Base-by-base conservation (phyloP, 148 eudicot genomes). In the Salicornia ramosissima region DNA sequence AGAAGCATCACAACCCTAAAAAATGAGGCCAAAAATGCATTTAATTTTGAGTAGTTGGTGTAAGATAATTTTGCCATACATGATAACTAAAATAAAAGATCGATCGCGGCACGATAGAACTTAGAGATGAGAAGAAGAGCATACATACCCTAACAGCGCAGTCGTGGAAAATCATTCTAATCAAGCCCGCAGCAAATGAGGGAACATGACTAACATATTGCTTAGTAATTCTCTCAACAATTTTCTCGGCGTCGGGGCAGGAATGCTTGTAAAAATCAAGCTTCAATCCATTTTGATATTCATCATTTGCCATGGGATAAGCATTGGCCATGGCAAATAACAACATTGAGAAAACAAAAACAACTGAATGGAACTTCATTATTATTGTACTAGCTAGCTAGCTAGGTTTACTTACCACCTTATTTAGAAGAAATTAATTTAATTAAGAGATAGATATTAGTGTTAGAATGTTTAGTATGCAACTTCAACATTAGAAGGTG, bases 1-100 rank as follows among this genome's bases (percentile, higher is more conserved):
- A 0, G 90, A 86, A 6, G 64, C 90, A 64, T 86, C 90, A 57
- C 90, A 86, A 13, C 90, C 88, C 90, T 86, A 34, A 33, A 54
- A 50, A 5, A 6, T 10, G 30, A 15, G 7, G 13, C 6, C 3
- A 1, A 55, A 26, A 2, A 25, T 22, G 0, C 8, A 40, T 2
- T 42, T 42, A 36, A 36, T 36, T 36, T 36, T 36, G 8, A 8
- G 4, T 36, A 3, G 40, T 36, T 36, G 40, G 40, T 36, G 40
- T 36, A 36, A 36, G 40, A n/a, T n/a, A n/a, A n/a, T n/a, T n/a
- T n/a, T n/a, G n/a, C n/a, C n/a, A n/a, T n/a, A n/a, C n/a, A n/a
- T n/a, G n/a, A n/a, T n/a, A n/a, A n/a, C n/a, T n/a, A n/a, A n/a
- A n/a, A n/a, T n/a, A n/a, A n/a, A n/a, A n/a, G n/a, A n/a, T n/a